A percentile compares a stretch with the other conserved stretches of the same genome.
Conservation (phyloP, 805 yeast genomes). For the Candida golubevii region DNA sequence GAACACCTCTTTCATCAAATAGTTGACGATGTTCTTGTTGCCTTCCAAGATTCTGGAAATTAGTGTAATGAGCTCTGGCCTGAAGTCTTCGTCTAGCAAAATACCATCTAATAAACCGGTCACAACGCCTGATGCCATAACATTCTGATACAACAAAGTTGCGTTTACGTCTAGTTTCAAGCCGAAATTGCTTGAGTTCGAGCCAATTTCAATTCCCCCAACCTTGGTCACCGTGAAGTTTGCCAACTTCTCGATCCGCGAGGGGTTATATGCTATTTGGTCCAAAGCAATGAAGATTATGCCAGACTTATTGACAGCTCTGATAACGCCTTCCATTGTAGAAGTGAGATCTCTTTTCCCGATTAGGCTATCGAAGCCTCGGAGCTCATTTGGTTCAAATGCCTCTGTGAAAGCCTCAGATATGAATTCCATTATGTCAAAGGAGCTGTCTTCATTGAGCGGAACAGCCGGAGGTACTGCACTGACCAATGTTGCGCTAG, state of each 20-base stretch:
- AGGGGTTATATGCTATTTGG: constrained; percentile 29
- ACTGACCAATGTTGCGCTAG: constrained; percentile 9
- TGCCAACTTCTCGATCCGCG: constrained; percentile 25
- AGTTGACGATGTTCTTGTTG: constrained; percentile 25
- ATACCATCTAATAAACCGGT: constrained; percentile 34
- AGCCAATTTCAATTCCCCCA: constrained; percentile 11
- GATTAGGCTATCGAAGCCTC: constrained; percentile 9
- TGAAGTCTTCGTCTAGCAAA: constrained; percentile 29
- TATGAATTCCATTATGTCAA: constrained; percentile 6
- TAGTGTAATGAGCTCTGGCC: constrained; percentile 31
- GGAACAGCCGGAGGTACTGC: constrained; percentile 23
- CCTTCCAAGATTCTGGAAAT: constrained; percentile 28
- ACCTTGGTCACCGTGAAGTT: constrained; percentile 27
- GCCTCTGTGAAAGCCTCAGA: constrained; percentile 7
- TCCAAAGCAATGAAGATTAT: constrained; percentile 34
- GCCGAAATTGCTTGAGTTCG: constrained; percentile 13
- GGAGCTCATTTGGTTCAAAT: constrained; percentile 9
- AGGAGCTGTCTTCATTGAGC: constrained; percentile 11
- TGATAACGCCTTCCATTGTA: constrained; percentile 22
- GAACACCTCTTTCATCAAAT: constrained; percentile 22
- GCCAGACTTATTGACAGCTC: constrained; percentile 29
- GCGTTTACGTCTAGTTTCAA: constrained; percentile 12
- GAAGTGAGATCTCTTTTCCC: constrained; percentile 20
- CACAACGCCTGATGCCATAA: constrained; percentile 33
- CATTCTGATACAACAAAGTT: constrained; percentile 21